Evolutionary conservation across 129 eudicot genomes (phyloP), one percentile per base, ranked within the genome.

Genomic region (Gnaphalium uliginosum): DNA sequence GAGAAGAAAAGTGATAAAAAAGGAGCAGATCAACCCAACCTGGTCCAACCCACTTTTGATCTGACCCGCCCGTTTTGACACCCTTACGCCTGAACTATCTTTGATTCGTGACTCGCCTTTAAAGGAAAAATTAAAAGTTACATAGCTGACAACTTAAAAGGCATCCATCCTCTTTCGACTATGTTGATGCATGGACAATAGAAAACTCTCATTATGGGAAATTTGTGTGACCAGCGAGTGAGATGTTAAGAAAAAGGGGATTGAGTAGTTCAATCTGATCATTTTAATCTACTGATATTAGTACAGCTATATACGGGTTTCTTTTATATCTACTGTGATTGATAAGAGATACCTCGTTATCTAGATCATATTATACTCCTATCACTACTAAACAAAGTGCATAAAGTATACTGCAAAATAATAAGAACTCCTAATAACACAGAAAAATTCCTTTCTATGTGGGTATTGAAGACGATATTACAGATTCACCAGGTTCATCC

Each of bases 401-500:
- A 33, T 25, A 54, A 56, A 32, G 65, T 22, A 3, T 32, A 54
- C 60, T 9, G n/a, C 58, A 53, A 56, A 35, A 15, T 60, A 26
- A 48, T 33, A 25, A 25, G 9, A 10, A 25, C 35, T 23, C 63
- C 80, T 76, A 76, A 66, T 51, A 25, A 76, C 4, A 60, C 63
- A 23, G 65, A 48, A 48, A 22, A 1, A 32, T 22, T 41, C 75
- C 58, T 69, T 26, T 39, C 23, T 32, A 70, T 70, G 71, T 43
- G 5, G 71, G 53, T 46, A 11, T 54, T 13, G 56, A 58, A 41
- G 39, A 66, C 25, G 81, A 57, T 15, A 56, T 57, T 35, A 67
- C 67, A 23, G 74, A 24, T 24, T 68, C 74, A 56, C 54, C 68
- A 37, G 60, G 63, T 71, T 71, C 54, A 27, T 21, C 53, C 17